A percentile compares a stretch with the other conserved stretches of the same genome.
phyloP scores from a whole-genome alignment of 2,329 filamentous ascomycete genomes.

The Chaetomium globosum region DNA sequence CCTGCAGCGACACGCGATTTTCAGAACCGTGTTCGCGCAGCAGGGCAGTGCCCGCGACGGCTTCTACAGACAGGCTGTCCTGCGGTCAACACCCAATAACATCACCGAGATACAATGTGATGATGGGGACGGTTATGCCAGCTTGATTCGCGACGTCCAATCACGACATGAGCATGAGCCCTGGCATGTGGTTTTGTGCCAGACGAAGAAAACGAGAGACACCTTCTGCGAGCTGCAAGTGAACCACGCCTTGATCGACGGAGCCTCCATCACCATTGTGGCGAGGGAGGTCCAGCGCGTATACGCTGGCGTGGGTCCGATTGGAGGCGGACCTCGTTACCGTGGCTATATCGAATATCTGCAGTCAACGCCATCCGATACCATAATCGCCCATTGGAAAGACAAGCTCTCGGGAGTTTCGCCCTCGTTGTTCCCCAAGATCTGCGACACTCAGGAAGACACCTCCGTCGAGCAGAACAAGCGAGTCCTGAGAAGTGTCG shows the following conservation, averaged over 20 bases:
- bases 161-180: conserved; percentile 6
- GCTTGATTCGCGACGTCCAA: conserved; percentile 4
- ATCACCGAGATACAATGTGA: conserved; percentile 9
- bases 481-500: conserved; percentile 2
- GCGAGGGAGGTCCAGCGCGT: conserved; percentile 1
- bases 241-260: conserved; percentile 9
- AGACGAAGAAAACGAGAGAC: neutral
- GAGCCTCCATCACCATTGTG: conserved; percentile 1
- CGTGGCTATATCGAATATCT: conserved; percentile 9
- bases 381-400: conserved; percentile 3
- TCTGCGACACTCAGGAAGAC: conserved; percentile 1
- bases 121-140: neutral
- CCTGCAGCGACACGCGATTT: conserved; percentile 3
- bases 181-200: conserved; percentile 10
- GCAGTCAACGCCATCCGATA: conserved; percentile 4
- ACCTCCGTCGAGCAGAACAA: neutral
- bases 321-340: conserved; percentile 1
- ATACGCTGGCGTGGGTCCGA: conserved; percentile 4
- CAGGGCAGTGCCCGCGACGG: conserved; percentile 2
- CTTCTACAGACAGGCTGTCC: conserved; percentile 3
- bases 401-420: conserved; percentile 1
- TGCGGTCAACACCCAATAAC: conserved; percentile 2
- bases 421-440: conserved; percentile 6
- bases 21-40: conserved; percentile 8
- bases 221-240: conserved; percentile 8